Percentiles rank a stretch among this genome's conserved stretches.
phyloP scores from a whole-genome alignment of 2,329 filamentous ascomycete species.

The Rhynchosporium secalis region DNA sequence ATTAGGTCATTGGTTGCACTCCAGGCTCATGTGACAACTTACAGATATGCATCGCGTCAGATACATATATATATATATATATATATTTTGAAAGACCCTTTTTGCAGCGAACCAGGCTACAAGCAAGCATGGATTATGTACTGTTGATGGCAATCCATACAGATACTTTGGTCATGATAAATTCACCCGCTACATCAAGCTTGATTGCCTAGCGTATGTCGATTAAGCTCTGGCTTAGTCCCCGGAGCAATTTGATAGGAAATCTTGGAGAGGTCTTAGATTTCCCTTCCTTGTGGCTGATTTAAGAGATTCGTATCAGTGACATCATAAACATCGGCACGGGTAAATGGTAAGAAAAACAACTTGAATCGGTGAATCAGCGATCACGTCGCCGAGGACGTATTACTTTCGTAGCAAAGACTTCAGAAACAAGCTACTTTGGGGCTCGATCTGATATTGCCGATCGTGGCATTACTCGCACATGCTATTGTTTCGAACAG shows the following conservation, averaged over 20 bases:
- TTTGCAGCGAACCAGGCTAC: too few species aligned
- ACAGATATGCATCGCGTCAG: too few species aligned
- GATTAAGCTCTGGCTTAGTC: too few species aligned
- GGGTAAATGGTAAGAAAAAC: background rate
- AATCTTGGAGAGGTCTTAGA: background rate
- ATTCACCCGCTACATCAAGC: too few species aligned
- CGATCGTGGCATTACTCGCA: background rate
- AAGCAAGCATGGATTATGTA: too few species aligned
- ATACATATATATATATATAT: too few species aligned
- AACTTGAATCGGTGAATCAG: background rate
- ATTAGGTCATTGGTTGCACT: too few species aligned
- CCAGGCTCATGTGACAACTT: too few species aligned
- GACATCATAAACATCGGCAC: background rate
- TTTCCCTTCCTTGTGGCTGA: background rate
- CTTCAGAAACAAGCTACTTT: background rate
- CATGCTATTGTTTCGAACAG: background rate
- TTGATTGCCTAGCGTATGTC: too few species aligned
- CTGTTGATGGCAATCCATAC: too few species aligned
- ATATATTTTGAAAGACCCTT: too few species aligned
- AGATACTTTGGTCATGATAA: too few species aligned
- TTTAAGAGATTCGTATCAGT: background rate
- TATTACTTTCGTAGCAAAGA: background rate
- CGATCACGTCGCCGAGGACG: background rate
- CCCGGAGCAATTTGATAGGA: background rate
- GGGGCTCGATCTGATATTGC: background rate